Base-by-base conservation (phyloP, 768 basidiomycete genomes). In the Candolleomyces aberdarensis region DNA sequence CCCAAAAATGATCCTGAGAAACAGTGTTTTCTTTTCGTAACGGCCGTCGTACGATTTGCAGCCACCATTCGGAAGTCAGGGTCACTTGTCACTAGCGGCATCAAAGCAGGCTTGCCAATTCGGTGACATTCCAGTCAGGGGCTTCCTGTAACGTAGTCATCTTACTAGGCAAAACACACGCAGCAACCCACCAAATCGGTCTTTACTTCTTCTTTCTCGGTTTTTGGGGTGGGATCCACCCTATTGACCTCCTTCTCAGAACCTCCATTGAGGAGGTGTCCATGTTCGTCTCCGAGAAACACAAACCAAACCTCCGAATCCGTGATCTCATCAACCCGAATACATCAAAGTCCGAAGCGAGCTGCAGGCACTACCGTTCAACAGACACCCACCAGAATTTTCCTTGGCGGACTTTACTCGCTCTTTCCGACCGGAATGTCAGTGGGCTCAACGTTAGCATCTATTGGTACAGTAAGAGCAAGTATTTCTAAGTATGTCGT, bases 41-140 rank as follows among this genome's bases (percentile, higher is more conserved):
- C 54, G 39, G 44, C 56, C 56, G 56, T 57, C 44, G 56, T 57
- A 57, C 56, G 56, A 57, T 57, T 57, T 36, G 54, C 40, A 22
- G 47, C 29, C 56, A 36, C 29, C 55, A 11, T 29, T 47, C 36
- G 3, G 36, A 36, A 36, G 36, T 36, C 56, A 47, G 47, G 56
- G 56, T 56, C 54, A n/a, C n/a, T 14, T 22, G 40, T 41, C 26
- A 54, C 26, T 17, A 22, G 19, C 39, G 39, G 39, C 54, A 56
- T 56, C 54, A 56, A 43, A 56, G 19, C 10, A 5, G 6, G 17
- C 6, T 13, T 36, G 36, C 44, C 44, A 5, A 46, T 46, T 36
- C 36, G 19, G 19, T 46, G 44, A 46, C 19, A 20, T 46, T 36
- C 36, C 2, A 36, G 44, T 43, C 41, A 46, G 19, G 44, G 44